phyloP scores from a whole-genome alignment of 345 rosid species.

The Rubroshorea leprosula region DNA sequence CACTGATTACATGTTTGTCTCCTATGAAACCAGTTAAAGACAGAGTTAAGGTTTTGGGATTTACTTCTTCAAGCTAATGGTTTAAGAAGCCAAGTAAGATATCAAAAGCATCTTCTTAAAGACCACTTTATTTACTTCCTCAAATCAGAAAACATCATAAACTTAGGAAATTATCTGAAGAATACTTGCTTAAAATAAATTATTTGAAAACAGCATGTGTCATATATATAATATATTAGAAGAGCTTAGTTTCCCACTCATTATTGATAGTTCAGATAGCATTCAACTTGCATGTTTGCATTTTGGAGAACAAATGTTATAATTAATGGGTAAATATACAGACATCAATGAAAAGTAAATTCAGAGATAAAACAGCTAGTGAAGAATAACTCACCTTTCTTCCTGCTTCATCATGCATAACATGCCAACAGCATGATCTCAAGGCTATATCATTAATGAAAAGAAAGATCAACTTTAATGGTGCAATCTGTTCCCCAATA shows the following conservation, averaged over 20 bases:
- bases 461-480: slow-evolving; percentile 9
- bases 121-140: neutral
- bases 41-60: neutral
- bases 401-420: slow-evolving; percentile 85
- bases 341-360: neutral
- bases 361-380: neutral
- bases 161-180: neutral
- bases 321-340: neutral
- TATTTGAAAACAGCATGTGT: no score
- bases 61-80: neutral
- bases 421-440: slow-evolving; percentile 97
- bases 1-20: neutral
- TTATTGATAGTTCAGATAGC: neutral
- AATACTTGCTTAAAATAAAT: neutral
- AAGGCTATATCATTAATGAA: slow-evolving; percentile 39
- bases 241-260: neutral
- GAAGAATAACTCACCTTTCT: slow-evolving; percentile 55
- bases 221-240: no score
- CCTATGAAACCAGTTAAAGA: neutral
- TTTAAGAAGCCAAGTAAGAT: neutral
- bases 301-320: slow-evolving; percentile 1
- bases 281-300: neutral
- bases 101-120: neutral
- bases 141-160: neutral
- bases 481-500: neutral